Conservation (phyloP, 1,284 basidiomycete species). For the Golubevia pallescens region DNA sequence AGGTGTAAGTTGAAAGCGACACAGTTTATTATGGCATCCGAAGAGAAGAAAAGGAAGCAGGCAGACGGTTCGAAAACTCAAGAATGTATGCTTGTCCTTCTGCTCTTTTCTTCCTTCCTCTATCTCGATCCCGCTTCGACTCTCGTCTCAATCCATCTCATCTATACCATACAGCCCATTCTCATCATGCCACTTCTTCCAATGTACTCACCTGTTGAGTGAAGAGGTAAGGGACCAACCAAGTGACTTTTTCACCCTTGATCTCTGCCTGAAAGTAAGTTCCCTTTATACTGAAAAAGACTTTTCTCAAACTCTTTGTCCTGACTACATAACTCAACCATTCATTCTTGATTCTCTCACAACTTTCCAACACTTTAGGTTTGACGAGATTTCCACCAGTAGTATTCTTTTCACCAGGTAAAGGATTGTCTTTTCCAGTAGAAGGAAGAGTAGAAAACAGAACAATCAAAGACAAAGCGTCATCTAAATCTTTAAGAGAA, state of each 20-base stretch:
- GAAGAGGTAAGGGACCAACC: conserved; percentile 63
- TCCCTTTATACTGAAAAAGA: conserved; percentile 64
- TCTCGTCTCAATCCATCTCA: too few species aligned
- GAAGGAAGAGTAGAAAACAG: conserved; percentile 41
- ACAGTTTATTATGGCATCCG: too few species aligned
- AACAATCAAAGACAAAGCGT: conserved; percentile 55
- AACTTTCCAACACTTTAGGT: conserved; percentile 47
- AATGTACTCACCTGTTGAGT: conserved; percentile 40
- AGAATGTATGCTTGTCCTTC: too few species aligned
- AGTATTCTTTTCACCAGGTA: conserved; percentile 19
- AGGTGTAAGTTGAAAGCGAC: too few species aligned
- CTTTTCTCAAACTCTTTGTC: conserved; percentile 53
- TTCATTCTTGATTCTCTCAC: conserved; percentile 53
- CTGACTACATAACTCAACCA: conserved; percentile 63
- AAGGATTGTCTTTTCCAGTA: conserved; percentile 1
- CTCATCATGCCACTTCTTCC: background rate
- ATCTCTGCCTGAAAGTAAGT: conserved; percentile 64
- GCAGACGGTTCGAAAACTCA: too few species aligned
- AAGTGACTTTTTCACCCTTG: conserved; percentile 57
- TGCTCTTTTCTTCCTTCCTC: too few species aligned
- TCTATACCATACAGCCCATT: too few species aligned
- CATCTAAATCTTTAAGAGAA: conserved; percentile 58
- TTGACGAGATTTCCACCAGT: conserved; percentile 44
- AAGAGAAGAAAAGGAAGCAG: too few species aligned
- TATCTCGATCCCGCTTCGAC: too few species aligned